Conservation (phyloP, 805 yeast species). For the Wickerhamiella azymoides region DNA sequence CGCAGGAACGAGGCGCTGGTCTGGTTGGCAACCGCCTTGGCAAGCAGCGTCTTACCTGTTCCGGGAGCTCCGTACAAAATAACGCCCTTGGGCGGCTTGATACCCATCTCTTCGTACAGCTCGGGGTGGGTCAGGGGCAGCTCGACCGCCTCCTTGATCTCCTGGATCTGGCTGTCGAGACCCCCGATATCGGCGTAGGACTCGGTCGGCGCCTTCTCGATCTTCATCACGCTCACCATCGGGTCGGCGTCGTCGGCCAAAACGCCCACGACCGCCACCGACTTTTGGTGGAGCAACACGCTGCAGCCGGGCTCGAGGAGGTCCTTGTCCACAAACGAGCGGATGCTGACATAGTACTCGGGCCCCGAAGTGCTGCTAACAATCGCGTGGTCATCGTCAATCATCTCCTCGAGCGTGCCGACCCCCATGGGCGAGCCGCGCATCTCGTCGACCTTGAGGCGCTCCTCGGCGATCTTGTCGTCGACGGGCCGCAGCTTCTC, state of each 20-base stretch:
- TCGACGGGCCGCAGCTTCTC: conserved; percentile 93
- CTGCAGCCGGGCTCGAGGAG: conserved; percentile 94
- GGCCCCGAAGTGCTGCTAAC: conserved; percentile 94
- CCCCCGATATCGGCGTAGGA: conserved; percentile 97
- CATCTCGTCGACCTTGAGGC: conserved; percentile 86
- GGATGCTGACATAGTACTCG: conserved; percentile 88
- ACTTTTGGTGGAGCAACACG: conserved; percentile 86
- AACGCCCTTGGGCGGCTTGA: conserved; percentile 96
- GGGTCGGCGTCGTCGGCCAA: conserved; percentile 96
- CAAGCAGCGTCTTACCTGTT: conserved; percentile 89
- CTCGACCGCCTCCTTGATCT: conserved; percentile 93
- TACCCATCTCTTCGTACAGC: conserved; percentile 95
- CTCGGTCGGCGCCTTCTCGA: conserved; percentile 95
- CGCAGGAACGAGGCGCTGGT: conserved; percentile 92
- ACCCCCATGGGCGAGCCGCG: conserved; percentile 94
- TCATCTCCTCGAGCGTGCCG: conserved; percentile 92
- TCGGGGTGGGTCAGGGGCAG: conserved; percentile 94
- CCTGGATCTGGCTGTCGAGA: conserved; percentile 88
- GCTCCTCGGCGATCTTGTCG: conserved; percentile 90
- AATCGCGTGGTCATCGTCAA: conserved; percentile 98
- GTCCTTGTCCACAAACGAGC: conserved; percentile 95
- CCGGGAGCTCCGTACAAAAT: conserved; percentile 96
- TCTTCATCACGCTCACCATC: conserved; percentile 92
- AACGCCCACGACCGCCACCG: conserved; percentile 96
- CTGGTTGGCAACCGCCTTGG: conserved; percentile 97